Evolutionary conservation across 805 yeast species (phyloP).

Genomic region (Schwanniomyces occidentalis): DNA sequence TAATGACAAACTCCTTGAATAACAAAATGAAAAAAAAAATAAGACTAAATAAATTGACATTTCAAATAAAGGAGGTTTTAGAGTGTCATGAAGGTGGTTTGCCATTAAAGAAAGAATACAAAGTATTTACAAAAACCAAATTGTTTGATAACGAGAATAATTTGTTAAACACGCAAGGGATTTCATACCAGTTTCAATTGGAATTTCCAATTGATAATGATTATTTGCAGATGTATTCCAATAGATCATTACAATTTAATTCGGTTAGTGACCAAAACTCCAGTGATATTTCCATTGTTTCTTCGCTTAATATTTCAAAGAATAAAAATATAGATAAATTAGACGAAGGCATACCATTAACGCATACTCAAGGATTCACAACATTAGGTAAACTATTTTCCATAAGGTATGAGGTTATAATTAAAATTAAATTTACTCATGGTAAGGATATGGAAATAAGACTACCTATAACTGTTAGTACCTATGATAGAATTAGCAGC

Average conservation of each 20-base stretch:
- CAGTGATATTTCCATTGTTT: constrained; percentile 7
- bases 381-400: constrained; percentile 52
- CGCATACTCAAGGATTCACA: constrained; percentile 53
- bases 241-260: background rate
- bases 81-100: constrained; percentile 55
- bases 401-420: constrained; percentile 48
- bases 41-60: constrained; percentile 44
- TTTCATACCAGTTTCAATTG: constrained; percentile 22
- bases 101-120: constrained; percentile 47
- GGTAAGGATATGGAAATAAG: constrained; percentile 51
- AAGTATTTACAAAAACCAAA: constrained; percentile 34
- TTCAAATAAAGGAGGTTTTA: constrained; percentile 54
- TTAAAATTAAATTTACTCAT: constrained; percentile 50
- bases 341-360: constrained; percentile 40
- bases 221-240: constrained; percentile 24
- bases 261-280: constrained; percentile 5
- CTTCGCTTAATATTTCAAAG: constrained; percentile 20
- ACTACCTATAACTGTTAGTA: constrained; percentile 56
- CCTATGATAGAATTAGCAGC: constrained; percentile 50
- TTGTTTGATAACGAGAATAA: constrained; percentile 22
- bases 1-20: constrained; percentile 40
- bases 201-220: constrained; percentile 38
- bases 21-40: constrained; percentile 29
- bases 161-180: constrained; percentile 27
- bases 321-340: constrained; percentile 25